Conservation (phyloP, 2,329 filamentous ascomycete species). For the Clarireedia monteithiana region DNA sequence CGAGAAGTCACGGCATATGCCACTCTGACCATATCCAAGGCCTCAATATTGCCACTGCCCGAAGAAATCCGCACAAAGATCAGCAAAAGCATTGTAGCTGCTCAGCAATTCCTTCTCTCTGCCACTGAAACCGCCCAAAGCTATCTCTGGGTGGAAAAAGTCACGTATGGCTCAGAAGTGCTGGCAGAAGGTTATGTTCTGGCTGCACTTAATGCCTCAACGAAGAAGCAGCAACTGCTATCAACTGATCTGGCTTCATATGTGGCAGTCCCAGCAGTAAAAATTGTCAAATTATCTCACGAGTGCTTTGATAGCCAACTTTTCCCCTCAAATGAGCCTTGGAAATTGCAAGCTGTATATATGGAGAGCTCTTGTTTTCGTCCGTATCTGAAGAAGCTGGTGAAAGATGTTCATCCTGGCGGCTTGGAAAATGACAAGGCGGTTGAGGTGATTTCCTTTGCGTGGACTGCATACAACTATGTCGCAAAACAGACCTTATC, state of each 20-base stretch:
- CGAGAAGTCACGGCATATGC: background rate
- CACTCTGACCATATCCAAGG: background rate
- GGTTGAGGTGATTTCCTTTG: no score
- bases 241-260: background rate
- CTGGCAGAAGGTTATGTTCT: background rate
- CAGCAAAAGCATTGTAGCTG: background rate
- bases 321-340: background rate
- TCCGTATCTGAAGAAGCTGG: background rate
- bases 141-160: background rate
- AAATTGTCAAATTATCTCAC: background rate
- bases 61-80: background rate
- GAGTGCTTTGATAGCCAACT: background rate
- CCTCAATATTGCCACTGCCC: background rate
- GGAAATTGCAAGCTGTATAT: background rate
- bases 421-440: no score
- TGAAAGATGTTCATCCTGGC: no score
- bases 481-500: no score
- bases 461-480: no score
- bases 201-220: background rate
- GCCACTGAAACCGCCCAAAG: background rate
- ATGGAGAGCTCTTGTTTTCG: background rate
- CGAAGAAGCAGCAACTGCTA: background rate
- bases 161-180: background rate
- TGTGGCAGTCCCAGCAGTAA: background rate
- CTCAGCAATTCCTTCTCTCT: background rate